These are phyloP conservation scores for Hyaloscypha finlandica DNA, from an alignment of 495 filamentous ascomycete species.

Conservation along the genomic window DNA sequence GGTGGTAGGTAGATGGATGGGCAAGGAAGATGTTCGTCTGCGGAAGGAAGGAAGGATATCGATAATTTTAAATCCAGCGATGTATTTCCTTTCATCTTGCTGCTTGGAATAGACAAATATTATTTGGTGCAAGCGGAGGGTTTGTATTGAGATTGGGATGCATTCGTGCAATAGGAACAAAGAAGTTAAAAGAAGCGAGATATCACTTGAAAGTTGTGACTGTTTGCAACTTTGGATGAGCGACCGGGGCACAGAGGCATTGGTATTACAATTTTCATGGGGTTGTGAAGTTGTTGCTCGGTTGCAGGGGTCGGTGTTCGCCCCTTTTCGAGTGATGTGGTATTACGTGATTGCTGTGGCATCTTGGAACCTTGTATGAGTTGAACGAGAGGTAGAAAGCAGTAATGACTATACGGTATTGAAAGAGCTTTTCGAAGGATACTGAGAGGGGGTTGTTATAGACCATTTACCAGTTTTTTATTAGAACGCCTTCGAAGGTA, in stretches of 20 bases:
- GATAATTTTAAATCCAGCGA: slow-evolving; percentile 19
- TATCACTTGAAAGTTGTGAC: slow-evolving; percentile 25
- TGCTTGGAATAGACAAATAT: slow-evolving; percentile 21
- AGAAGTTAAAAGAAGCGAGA: slow-evolving; percentile 27
- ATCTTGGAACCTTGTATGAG: slow-evolving; percentile 27
- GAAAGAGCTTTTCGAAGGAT: slow-evolving; percentile 27
- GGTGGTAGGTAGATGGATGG: slow-evolving; percentile 19
- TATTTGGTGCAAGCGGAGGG: slow-evolving; percentile 21
- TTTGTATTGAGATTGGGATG: slow-evolving; percentile 23
- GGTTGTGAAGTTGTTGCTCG: slow-evolving; percentile 22
- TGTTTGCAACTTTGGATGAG: slow-evolving; percentile 25
- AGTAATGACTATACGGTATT: slow-evolving; percentile 26
- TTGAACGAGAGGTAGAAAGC: slow-evolving; percentile 28
- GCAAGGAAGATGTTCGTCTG: no score
- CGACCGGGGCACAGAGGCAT: slow-evolving; percentile 24
- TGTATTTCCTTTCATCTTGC: slow-evolving; percentile 19
- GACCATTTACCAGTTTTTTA: slow-evolving; percentile 27
- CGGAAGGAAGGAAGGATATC: no score
- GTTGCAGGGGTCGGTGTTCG: slow-evolving; percentile 23
- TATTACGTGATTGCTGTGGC: slow-evolving; percentile 24
- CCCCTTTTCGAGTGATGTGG: slow-evolving; percentile 24
- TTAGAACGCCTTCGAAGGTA: slow-evolving; percentile 26
- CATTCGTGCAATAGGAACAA: slow-evolving; percentile 27
- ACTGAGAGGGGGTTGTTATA: slow-evolving; percentile 27
- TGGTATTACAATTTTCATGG: slow-evolving; percentile 26